Evolutionary conservation across 1,139 yeast genomes (phyloP), one percentile per base, ranked within the genome.

Genomic region (Pichia sp.): DNA sequence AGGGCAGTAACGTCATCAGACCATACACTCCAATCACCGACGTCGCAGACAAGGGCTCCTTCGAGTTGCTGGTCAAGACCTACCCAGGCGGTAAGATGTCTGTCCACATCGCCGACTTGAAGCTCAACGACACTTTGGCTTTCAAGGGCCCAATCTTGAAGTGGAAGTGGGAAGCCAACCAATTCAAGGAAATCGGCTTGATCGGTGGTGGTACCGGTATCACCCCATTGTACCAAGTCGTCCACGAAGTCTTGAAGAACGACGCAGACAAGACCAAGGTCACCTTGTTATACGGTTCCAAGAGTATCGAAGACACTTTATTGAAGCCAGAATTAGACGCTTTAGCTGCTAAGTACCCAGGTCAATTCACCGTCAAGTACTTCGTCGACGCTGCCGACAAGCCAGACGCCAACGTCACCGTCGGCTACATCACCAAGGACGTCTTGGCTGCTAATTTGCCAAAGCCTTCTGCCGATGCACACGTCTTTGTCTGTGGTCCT

Each of bases 151-250:
- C 99, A 58, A 79, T 90, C 61, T 76, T 78, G 60, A 94, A 94
- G 76, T 91, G 94, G 89, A 81, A 85, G 66, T 89, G 96, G 91
- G 79, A 79, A 63, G 86, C 93, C 59, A 91, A 91, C 75, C 79
- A 83, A 71, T 93, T 79, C 70, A 79, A 85, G 61, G 75, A 81
- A 55, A 79, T 94, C 63, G 85, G 86, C 47, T 77, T 93, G 72
- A 76, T 93, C 60, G 98, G 97, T 58, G 99, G 96, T 59, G 99
- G 99, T 63, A 78, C 95, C 42, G 98, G 98, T 69, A 89, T 93
- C 69, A 88, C 97, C 28, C 99, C 98, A 53, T 76, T 91, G 75
- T 90, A 77, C 75, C 99, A 93, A 72, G 71, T 93, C 66, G 69
- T 88, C 56, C 83, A 80, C 58, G 81, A 81, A 55, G 76, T 85